Evolutionary conservation across 2,329 filamentous ascomycete genomes (phyloP), one percentile per base, ranked within the genome.

Genomic region (Penicillium griseofulvum): DNA sequence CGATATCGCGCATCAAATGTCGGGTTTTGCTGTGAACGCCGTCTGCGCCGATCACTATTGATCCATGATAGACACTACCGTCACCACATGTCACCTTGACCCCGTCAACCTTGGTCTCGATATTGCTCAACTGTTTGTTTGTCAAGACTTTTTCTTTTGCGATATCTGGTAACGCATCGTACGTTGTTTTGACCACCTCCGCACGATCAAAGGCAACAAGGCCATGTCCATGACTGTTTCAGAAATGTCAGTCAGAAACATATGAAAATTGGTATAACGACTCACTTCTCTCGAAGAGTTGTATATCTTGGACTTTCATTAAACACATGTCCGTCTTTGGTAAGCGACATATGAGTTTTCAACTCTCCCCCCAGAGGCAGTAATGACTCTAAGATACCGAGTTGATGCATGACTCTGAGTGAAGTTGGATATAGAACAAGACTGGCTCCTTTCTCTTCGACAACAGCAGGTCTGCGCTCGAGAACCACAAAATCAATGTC

Each of bases 401-500:
- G 45, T 50, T 74, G 71, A 45, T 72, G 59, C 22, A 73, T 49
- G 19, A 57, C 46, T 9, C 46, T 67, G 7, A 68, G 26, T 10
- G 64, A 60, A 9, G 65, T 55, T 0, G 70, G 64, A 16, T 58
- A 62, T 3, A 72, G 49, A 1, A 71, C 52, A 1, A 73, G 47
- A 17, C 65, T 65, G 6, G 69, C 67, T 8, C 71, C 72, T 19
- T 56, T 55, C 26, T 66, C 65, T 29, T 63, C 60, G 41, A 66
- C 61, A 5, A 72, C 55, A 9, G 59, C 47, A 1, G 54, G 42
- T 28, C 68, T 55, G 33, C 65, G 55, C 52, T 74, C 72, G 7
- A 74, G 66, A 2, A 74, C 60, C 1, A 74, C 39, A 37, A 69
- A 74, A 50, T 74, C 69, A 49, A 74, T 72, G 54, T 63, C 33